Percentiles rank a stretch among this genome's conserved stretches.
phyloP scores from a whole-genome alignment of 768 basidiomycete genomes.

The Lentinula lateritia region DNA sequence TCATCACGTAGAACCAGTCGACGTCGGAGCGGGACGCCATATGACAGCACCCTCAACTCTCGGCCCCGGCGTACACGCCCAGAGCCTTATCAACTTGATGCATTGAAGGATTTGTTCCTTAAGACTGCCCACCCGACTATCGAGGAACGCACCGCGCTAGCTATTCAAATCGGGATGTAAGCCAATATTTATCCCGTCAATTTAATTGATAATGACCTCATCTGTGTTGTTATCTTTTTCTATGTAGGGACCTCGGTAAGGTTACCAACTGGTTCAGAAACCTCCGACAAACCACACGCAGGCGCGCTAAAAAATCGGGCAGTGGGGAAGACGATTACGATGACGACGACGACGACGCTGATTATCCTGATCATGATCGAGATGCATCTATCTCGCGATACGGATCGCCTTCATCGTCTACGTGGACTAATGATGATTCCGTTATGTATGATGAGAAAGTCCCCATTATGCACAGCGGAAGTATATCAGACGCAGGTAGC shows the following conservation, averaged over 20 bases:
- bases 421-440: constrained; percentile 33
- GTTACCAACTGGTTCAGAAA: constrained; percentile 90
- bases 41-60: constrained; percentile 31
- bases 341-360: constrained; percentile 22
- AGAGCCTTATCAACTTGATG: constrained; percentile 72
- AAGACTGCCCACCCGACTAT: constrained; percentile 73
- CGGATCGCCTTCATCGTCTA: constrained; percentile 49
- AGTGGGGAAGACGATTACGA: constrained; percentile 42
- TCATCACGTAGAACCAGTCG: constrained; percentile 34
- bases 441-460: constrained; percentile 48
- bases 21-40: constrained; percentile 36
- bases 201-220: constrained; percentile 9
- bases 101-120: constrained; percentile 62
- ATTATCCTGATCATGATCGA: constrained; percentile 10
- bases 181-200: constrained; percentile 16
- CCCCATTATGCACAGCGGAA: constrained; percentile 27
- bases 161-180: constrained; percentile 74
- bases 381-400: constrained; percentile 36
- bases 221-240: constrained; percentile 13
- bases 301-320: constrained; percentile 48
- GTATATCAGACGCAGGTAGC: constrained; percentile 42
- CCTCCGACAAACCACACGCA: constrained; percentile 74
- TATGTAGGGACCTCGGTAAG: constrained; percentile 66
- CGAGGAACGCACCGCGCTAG: constrained; percentile 71
- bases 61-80: constrained; percentile 73